Percentiles rank a stretch among this genome's conserved stretches.
Evolutionary conservation across 2,329 filamentous ascomycete genomes (phyloP).

Genomic region (Parastagonospora nodorum): DNA sequence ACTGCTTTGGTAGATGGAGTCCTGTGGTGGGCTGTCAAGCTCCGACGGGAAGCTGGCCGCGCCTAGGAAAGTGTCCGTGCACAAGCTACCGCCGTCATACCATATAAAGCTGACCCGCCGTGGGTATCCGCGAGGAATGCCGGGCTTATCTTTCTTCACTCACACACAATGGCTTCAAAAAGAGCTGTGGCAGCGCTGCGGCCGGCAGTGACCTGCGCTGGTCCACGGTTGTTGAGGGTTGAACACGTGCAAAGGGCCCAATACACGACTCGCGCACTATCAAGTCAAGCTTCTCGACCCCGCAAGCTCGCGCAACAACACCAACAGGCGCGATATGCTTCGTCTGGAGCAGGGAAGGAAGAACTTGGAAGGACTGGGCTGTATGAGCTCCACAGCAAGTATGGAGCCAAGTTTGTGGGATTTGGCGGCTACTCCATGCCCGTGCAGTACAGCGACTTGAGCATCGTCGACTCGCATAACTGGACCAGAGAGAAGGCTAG

Average conservation of each 20-base stretch:
- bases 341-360: conserved; percentile 29
- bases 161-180: conserved; percentile 37
- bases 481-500: conserved; percentile 89
- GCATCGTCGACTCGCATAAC: conserved; percentile 81
- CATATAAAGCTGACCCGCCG: conserved; percentile 18
- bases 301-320: conserved; percentile 27
- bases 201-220: conserved; percentile 32
- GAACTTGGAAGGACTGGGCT: conserved; percentile 68
- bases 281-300: conserved; percentile 28
- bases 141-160: conserved; percentile 10
- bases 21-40: conserved; percentile 22
- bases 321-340: conserved; percentile 33
- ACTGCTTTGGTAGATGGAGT: conserved; percentile 24
- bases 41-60: conserved; percentile 21
- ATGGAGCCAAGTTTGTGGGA: conserved; percentile 93
- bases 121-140: conserved; percentile 19
- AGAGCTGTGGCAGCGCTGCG: conserved; percentile 28
- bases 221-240: conserved; percentile 13
- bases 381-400: conserved; percentile 75
- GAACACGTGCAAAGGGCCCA: conserved; percentile 16
- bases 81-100: conserved; percentile 24
- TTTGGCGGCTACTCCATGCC: conserved; percentile 95
- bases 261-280: conserved; percentile 16
- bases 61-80: conserved; percentile 6
- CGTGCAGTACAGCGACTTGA: conserved; percentile 79